Evolutionary conservation across 2,329 filamentous ascomycete species (phyloP), one percentile per base, ranked within the genome.

Genomic region (Colletotrichum camelliae): DNA sequence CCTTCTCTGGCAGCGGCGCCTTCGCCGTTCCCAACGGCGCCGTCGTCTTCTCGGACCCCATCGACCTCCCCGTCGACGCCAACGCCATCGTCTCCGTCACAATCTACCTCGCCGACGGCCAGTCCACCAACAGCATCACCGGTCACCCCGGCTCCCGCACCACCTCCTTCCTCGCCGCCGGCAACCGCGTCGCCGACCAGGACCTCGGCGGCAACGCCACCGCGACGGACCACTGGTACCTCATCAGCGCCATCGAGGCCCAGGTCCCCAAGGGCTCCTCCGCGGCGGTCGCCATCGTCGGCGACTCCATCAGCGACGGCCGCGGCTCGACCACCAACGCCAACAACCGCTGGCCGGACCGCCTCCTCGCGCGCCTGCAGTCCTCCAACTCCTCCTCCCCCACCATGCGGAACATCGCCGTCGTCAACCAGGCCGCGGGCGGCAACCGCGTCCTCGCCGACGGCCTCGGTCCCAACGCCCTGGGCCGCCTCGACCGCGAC

Each of bases 221-320:
- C 29, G 77, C 76, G 33, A 82, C 80, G 29, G 88, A 84, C 72
- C 87, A 89, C 81, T 90, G 91, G 91, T 93, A 91, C 82, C 91
- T 92, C 77, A 83, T 93, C 78, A 90, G 87, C 43, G 87, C 87
- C 6, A 81, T 93, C 10, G 90, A 93, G 81, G 91, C 87, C n/a
- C 89, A 86, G 83, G 82, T 87, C 1, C 85, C 87, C 0, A 77
- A 80, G 0, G 62, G 80, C 16, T 62, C 72, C 3, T 83, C 85
- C 65, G 85, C 88, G 5, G 43, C 43, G 2, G 86, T 93, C 39
- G 88, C 86, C 24, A 87, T 94, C 29, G 84, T 94, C 2, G 92
- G 92, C n/a, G 92, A 94, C 81, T 91, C 89, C 79, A 92, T 94
- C 80, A 93, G 91, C 5, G 92, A 94, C 79, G 92, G 92, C 13